Evolutionary conservation across 2,329 filamentous ascomycete species (phyloP), one percentile per base, ranked within the genome.

Genomic region (Cercospora brassicicola): DNA sequence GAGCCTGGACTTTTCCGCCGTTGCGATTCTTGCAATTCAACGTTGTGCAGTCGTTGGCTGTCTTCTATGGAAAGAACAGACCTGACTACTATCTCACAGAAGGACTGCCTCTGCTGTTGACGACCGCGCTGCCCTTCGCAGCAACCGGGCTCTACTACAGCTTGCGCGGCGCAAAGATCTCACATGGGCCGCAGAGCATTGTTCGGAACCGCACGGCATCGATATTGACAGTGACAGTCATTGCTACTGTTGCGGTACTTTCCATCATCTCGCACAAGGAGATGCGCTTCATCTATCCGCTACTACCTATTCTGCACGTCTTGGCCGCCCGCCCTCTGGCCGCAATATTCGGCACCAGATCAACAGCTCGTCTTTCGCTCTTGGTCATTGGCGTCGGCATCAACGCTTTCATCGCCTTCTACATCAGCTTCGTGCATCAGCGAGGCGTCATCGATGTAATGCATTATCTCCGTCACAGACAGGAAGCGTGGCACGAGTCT

Each of bases 11-110:
- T 0, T 92, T 99, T 66, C 95, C 95, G 4, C 91, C 94, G 0
- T 87, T 94, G 70, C 90, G 90, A 65, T 98, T 93, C 82, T 85
- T 98, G 67, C 88, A 94, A 77, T 94, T 97, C 84, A 99, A 99
- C 81, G 85, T 99, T 65, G 88, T 90, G 20, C 91, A 96, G 78
- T 91, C 91, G 7, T 85, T 99, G 5, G 93, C 95, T 28, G 88
- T 94, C 59, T 98, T 98, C 80, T 99, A 99, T 78, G 95, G 95
- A 23, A 87, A 84, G 59, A 98, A 96, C 80, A 89, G 92, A 70
- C 90, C 90, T 86, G 93, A 97, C 79, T 99, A 98, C 82, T 99
- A 97, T 79, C 81, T 96, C 31, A 90, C 91, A 0, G 94, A 99
- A 80, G 95, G 93, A 4, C 85, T 97, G 28, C 94, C 95, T 1